These are phyloP conservation scores for Ambrosia hybrid DNA, from an alignment of 140 eudicot genomes.

Conservation along the genomic window DNA sequence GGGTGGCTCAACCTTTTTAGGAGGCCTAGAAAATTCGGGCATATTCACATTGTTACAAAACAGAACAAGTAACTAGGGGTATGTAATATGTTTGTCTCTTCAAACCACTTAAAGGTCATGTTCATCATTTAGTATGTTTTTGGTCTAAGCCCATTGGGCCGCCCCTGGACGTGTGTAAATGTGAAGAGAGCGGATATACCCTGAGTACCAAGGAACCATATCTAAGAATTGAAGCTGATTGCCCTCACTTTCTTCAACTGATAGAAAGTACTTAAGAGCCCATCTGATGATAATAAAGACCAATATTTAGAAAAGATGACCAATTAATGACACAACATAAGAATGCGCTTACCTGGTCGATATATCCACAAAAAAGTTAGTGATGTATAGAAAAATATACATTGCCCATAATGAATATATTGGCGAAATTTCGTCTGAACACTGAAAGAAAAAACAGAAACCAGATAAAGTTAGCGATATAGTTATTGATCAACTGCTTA, in stretches of 20 bases:
- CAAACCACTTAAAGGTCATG: no score
- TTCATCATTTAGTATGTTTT: neutral
- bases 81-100: no score
- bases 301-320: conserved; percentile 5
- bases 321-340: neutral
- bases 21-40: no score
- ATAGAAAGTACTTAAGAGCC: conserved; percentile 86
- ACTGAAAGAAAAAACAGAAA: conserved; percentile 31
- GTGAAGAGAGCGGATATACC: conserved; percentile 42
- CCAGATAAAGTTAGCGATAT: conserved; percentile 1
- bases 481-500: no score
- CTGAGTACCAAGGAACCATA: conserved; percentile 99
- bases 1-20: no score
- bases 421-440: conserved; percentile 89
- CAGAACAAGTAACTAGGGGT: no score
- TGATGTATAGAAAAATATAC: conserved; percentile 82
- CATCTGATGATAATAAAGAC: conserved; percentile 52
- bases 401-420: conserved; percentile 93
- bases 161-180: neutral
- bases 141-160: no score
- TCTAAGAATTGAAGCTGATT: conserved; percentile 81
- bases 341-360: conserved; percentile 68
- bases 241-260: conserved; percentile 67
- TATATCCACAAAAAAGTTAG: conserved; percentile 85
- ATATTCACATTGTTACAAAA: no score